Evolutionary conservation across 2,329 filamentous ascomycete species (phyloP), one percentile per base, ranked within the genome.

Genomic region (Aspergillus sp.): DNA sequence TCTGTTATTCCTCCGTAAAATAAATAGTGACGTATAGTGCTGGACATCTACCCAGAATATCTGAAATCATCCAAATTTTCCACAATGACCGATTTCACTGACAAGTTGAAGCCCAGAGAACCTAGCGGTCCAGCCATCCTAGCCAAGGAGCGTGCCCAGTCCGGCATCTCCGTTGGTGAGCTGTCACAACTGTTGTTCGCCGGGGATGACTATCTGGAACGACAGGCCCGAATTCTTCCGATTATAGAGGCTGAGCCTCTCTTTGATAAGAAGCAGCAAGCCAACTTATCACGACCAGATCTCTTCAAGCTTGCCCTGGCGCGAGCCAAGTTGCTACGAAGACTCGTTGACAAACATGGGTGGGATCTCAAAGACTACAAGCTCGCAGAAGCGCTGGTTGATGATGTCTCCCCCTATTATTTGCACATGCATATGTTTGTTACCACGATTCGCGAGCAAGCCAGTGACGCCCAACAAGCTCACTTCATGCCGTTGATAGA

Each of bases 291-390:
- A 19, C 70, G 78, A 20, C 77, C 78, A 6, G 78, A 81, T 50
- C 68, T 78, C 23, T 81, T 79, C 60, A 76, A 79, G 48, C 71
- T 81, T 3, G 79, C 77, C 4, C 70, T 82, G 16, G 79, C 78
- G 9, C 67, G 78, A 55, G 78, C 77, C 52, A 81, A 81, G 64
- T 71, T 74, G 38, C 69, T 81, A 3, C 71, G 77, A 38, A 69
- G 78, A 46, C 63, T 79, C 17, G 68, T 68, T 7, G 70, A 76
- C 45, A 69, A 76, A 52, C 67, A 79, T 61, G 64, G 66, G 41
- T 81, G 79, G 79, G 71, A 73, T 56, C 58, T 70, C 40, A 75
- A 78, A 16, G 78, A 81, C 54, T 75, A 77, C 54, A 69, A 70
- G 44, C 80, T 81, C 75, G 75, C 76, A 0, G 74, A 76, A 55